Evolutionary conservation across 1,284 basidiomycete species (phyloP).

Genomic region (Baeospora myosura): DNA sequence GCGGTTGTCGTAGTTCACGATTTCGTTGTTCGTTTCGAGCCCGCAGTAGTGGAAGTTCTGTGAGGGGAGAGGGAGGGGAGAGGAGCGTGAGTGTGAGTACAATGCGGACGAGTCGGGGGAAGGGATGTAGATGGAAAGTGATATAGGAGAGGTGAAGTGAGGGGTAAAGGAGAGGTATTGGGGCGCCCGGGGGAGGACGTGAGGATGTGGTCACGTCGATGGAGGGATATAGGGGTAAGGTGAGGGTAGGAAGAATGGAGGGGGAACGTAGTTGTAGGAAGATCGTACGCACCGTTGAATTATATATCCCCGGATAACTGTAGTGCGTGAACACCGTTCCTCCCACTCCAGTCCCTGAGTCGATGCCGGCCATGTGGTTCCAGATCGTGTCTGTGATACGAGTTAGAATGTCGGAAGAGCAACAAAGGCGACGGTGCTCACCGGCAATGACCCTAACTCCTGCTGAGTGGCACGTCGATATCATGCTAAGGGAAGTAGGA

Average conservation of each 20-base stretch:
- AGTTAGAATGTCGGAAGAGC: background rate
- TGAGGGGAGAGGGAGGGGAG: too few species aligned
- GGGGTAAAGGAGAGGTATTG: too few species aligned
- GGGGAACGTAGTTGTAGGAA: too few species aligned
- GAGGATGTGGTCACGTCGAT: too few species aligned
- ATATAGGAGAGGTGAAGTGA: too few species aligned
- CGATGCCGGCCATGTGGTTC: constrained; percentile 57
- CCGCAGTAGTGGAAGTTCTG: constrained; percentile 64
- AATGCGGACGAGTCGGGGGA: too few species aligned
- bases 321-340: constrained; percentile 52
- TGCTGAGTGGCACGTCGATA: constrained; percentile 48
- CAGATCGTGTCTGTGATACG: constrained; percentile 44
- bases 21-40: constrained; percentile 42
- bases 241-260: too few species aligned
- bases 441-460: constrained; percentile 57
- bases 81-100: too few species aligned
- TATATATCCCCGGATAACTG: constrained; percentile 48
- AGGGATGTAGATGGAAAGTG: too few species aligned
- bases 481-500: constrained; percentile 35
- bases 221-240: too few species aligned
- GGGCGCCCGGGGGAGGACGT: too few species aligned
- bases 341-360: constrained; percentile 42
- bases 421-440: constrained; percentile 27
- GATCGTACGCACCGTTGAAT: background rate
- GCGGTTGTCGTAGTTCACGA: constrained; percentile 48